Percentiles rank a stretch among this genome's conserved stretches.
Evolutionary conservation across 2,329 filamentous ascomycete species (phyloP).

Genomic region (Calonectria pteridis): DNA sequence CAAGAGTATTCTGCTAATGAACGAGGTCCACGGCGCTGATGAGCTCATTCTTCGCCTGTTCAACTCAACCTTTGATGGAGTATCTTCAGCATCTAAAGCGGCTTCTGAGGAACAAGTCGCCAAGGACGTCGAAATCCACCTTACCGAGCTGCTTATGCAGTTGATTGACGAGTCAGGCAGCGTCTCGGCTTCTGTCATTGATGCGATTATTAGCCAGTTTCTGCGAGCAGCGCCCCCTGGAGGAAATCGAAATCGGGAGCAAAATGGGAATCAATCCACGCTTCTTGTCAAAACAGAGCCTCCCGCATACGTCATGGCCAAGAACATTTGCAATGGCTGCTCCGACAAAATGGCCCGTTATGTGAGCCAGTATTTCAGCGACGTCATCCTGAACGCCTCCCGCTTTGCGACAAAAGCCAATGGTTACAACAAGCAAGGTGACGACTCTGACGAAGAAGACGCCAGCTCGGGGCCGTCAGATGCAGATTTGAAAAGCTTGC

Average conservation of each 20-base stretch:
- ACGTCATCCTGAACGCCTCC: constrained; percentile 92
- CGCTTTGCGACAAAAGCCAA: constrained; percentile 68
- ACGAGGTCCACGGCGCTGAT: constrained; percentile 87
- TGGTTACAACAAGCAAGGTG: constrained; percentile 68
- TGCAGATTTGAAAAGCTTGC: constrained; percentile 86
- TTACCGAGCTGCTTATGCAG: constrained; percentile 86
- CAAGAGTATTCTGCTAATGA: constrained; percentile 93
- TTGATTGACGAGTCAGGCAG: constrained; percentile 86
- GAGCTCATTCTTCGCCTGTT: constrained; percentile 85
- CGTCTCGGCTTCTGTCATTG: constrained; percentile 85
- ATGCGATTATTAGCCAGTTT: constrained; percentile 96
- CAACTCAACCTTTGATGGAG: constrained; percentile 90
- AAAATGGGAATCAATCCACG: constrained; percentile 84
- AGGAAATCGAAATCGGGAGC: constrained; percentile 70
- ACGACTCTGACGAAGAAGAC: constrained; percentile 75
- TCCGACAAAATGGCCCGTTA: constrained; percentile 96
- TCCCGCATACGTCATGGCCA: constrained; percentile 95
- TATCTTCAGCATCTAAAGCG: constrained; percentile 81
- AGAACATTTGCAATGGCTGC: constrained; percentile 89
- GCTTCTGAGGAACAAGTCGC: constrained; percentile 84
- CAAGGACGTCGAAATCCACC: constrained; percentile 93
- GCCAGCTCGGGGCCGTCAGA: constrained; percentile 75
- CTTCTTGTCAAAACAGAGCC: constrained; percentile 89
- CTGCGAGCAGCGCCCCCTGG: constrained; percentile 84
- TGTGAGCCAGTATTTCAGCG: constrained; percentile 96